A percentile compares a stretch with the other conserved stretches of the same genome.
Conservation (phyloP, 257 asterid genomes). For the Pogostemon cablin region DNA sequence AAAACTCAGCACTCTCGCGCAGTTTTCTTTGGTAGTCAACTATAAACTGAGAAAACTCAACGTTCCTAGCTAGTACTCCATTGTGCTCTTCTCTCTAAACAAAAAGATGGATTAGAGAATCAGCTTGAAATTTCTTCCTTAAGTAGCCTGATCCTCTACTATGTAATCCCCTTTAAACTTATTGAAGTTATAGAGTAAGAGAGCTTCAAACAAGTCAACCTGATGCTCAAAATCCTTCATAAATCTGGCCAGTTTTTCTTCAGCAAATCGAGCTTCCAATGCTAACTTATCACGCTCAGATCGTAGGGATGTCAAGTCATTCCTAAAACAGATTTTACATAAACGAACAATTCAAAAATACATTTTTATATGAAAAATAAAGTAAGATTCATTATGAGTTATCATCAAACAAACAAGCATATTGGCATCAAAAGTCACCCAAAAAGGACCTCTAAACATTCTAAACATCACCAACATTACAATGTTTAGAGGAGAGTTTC, state of each 20-base stretch:
- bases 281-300: slow-evolving; percentile 81
- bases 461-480: no score
- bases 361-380: not conserved
- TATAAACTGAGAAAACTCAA: slow-evolving; percentile 83
- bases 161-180: not conserved
- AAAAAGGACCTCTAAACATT: no score
- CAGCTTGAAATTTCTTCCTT: not conserved
- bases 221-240: slow-evolving; percentile 85
- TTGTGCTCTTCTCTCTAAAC: slow-evolving; percentile 72
- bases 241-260: slow-evolving; percentile 72
- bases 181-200: not conserved
- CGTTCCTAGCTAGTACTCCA: slow-evolving; percentile 69
- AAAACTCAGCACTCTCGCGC: slow-evolving; percentile 83
- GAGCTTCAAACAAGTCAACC: slow-evolving; percentile 44
- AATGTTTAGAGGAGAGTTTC: no score
- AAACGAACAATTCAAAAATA: slow-evolving; percentile 6
- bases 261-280: slow-evolving; percentile 70
- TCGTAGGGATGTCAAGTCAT: slow-evolving; percentile 59
- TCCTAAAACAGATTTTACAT: slow-evolving; percentile 42
- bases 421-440: no score
- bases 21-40: slow-evolving; percentile 77
- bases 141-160: not conserved
- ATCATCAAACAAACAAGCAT: not conserved
- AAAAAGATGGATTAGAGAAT: slow-evolving; percentile 22
- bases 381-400: not conserved